These are phyloP conservation scores for Pelargonium cotyledonis DNA, from an alignment of 441 rosid genomes.

Conservation along the genomic window DNA sequence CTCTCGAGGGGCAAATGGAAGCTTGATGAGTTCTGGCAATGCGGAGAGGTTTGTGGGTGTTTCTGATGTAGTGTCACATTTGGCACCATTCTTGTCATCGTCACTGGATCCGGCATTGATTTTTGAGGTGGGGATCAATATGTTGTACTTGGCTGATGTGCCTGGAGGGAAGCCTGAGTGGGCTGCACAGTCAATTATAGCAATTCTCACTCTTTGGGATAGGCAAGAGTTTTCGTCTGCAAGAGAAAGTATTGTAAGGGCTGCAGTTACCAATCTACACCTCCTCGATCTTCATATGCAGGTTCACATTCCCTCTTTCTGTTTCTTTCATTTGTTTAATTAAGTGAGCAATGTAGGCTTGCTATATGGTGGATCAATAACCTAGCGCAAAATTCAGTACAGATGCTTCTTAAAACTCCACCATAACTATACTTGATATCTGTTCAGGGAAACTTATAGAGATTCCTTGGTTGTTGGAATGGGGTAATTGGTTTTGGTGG, in stretches of 20 bases:
- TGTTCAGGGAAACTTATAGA: background rate
- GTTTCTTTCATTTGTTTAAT: background rate
- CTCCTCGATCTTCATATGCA: conserved; percentile 97
- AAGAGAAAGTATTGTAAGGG: conserved; percentile 96
- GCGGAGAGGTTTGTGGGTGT: conserved; percentile 90
- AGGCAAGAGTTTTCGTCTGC: conserved; percentile 98
- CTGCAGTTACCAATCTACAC: conserved; percentile 89
- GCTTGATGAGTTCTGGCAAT: conserved; percentile 45
- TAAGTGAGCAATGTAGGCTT: background rate
- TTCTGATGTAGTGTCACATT: conserved; percentile 77
- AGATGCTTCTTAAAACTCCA: background rate
- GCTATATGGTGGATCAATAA: background rate
- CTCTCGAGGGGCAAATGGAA: conserved; percentile 33
- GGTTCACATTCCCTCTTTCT: conserved; percentile 29
- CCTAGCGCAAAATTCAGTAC: too few species aligned
- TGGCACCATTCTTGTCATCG: conserved; percentile 85
- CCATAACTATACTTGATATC: background rate
- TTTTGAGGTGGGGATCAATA: conserved; percentile 92
- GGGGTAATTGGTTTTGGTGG: background rate
- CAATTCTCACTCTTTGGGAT: conserved; percentile 95
- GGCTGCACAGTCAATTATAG: conserved; percentile 92
- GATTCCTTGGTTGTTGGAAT: background rate
- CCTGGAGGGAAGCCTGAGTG: conserved; percentile 99
- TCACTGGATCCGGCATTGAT: conserved; percentile 90
- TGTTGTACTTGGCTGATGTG: conserved; percentile 94